Evolutionary conservation across 768 basidiomycete species (phyloP), one percentile per base, ranked within the genome.

Genomic region (Leucosporidium creatinivorum): DNA sequence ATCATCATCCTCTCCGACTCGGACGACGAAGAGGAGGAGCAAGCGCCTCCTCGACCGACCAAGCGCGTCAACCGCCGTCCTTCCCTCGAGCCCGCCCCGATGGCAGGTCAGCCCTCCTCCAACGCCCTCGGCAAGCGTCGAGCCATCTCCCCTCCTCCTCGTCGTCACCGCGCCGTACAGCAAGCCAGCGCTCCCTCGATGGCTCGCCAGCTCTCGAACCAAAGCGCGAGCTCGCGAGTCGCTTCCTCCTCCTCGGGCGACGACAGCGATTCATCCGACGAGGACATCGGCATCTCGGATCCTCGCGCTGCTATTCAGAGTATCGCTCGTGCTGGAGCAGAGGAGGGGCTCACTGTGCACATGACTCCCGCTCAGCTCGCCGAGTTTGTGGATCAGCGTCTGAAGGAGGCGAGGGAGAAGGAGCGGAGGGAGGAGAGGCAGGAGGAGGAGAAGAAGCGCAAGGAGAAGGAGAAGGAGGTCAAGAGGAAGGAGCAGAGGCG

Each of bases 1-100:
- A 30, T 59, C 12, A 51, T 69, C 47, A 48, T 63, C 51, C 61
- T 69, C 23, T 63, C 69, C 23, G 64, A 66, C 31, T 48, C 69
- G 21, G 51, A 54, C 26, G 36, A 58, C 3, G 54, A 31, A 21
- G 25, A 36, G 15, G 26, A 44, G 39, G 39, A 44, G 6, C 39
- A 44, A 17, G 15, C 39, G 39, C 8, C 39, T 6, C 8, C 39
- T 8, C 39, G 39, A 15, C 57, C 54, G 48, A 6, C 62, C 51
- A 62, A n/a, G 17, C 25, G 8, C 57, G 23, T 52, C 36, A 3
- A 19, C 33, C 50, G 3, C 23, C 26, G 50, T n/a, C 3, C 31
- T 39, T 8, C 18, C 3, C 21, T 31, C 39, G 39, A 44, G 33
- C 52, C 1, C 52, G 17, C 39, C 39, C 15, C 39, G 39, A 6